Conservation (phyloP, 129 eudicot genomes). For the Centella asiatica region DNA sequence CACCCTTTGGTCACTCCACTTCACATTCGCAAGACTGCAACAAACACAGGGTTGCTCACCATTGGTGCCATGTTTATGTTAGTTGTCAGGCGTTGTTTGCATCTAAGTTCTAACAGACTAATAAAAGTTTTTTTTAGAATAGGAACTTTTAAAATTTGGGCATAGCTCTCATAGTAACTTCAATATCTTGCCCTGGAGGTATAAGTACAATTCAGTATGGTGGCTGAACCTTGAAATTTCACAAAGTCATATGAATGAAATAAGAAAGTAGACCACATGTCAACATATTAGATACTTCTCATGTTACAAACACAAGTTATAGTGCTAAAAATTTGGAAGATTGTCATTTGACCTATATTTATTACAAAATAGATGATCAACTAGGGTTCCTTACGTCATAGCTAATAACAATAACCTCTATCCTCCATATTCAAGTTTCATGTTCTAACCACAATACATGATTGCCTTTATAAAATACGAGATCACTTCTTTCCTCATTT, state of each 20-base stretch:
- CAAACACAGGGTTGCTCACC: too few relatives aligned
- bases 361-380: background rate
- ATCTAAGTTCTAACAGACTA: too few relatives aligned
- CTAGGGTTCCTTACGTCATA: background rate
- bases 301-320: background rate
- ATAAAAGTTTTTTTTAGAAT: too few relatives aligned
- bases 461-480: too few relatives aligned
- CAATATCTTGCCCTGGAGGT: background rate
- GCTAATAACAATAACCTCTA: background rate
- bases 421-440: too few relatives aligned
- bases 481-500: background rate
- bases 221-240: background rate
- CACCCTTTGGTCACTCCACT: too few relatives aligned
- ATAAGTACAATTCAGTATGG: background rate
- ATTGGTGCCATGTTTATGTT: too few relatives aligned
- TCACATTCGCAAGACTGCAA: too few relatives aligned
- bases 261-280: background rate
- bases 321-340: background rate
- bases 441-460: background rate
- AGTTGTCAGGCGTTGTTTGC: background rate
- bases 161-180: background rate
- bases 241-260: background rate
- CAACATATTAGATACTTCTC: background rate
- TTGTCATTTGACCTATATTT: background rate
- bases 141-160: too few relatives aligned